Evolutionary conservation across 2,329 filamentous ascomycete species (phyloP), one percentile per base, ranked within the genome.

Genomic region (Fusarium chuoi): DNA sequence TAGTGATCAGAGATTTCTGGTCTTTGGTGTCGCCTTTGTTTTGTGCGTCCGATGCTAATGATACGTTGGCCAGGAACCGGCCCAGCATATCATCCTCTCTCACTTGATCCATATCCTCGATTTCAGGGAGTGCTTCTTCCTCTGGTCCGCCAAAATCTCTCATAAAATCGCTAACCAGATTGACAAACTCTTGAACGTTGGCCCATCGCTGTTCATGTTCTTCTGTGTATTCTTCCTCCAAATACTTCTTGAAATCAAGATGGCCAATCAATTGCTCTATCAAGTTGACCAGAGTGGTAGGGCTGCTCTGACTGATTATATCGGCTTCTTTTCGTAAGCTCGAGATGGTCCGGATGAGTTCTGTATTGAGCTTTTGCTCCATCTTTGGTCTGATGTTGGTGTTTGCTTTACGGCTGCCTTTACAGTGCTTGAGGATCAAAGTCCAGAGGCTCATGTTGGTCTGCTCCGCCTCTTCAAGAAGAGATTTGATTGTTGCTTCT

Each of bases 121-220:
- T 89, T 33, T 88, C 85, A 0, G 95, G 90, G 7, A 92, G 85
- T 11, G 82, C 79, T 26, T 92, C 89, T 38, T 91, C 87, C 7
- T 88, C 86, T 6, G 79, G 73, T 20, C 83, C 79, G 7, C 78
- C 83, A 68, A 81, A 80, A 60, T 84, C 86, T 55, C 78, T 83
- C 81, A 82, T 85, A 79, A 95, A 92, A 69, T 98, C 95, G 8
- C 87, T 88, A 3, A 94, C 94, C 79, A 98, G 91, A 22, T 86
- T 89, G 64, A 97, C 85, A n/a, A 98, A 89, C 81, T 98, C 96
- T 78, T 96, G 90, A 1, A 98, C 91, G 76, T 98, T 98, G 38
- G 91, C 92, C 94, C 95, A 96, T 69, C 95, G 88, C 63, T 91
- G 87, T 75, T 96, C 94, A 73, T 92, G 88, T 68, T 96, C 92